Conservation (phyloP, 1,284 basidiomycete species). For the Xerocomus subilludens region DNA sequence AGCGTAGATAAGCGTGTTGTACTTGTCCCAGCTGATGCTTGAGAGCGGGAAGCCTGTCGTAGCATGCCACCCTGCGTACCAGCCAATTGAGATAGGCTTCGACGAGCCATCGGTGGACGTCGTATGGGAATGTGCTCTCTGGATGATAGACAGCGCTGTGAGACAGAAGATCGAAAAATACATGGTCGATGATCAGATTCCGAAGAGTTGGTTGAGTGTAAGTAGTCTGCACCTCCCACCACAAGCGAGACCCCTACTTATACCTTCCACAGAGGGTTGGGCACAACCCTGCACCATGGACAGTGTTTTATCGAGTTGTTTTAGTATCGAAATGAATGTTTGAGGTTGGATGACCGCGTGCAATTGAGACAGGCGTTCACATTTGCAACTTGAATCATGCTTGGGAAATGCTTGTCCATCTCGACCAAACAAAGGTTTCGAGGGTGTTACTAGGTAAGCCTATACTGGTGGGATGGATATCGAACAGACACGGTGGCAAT, state of each 20-base stretch:
- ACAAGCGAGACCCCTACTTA: neutral
- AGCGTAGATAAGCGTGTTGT: conserved; percentile 63
- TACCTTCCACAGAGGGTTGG: neutral
- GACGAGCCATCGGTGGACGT: neutral
- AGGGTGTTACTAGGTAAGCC: too few relatives aligned
- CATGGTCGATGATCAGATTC: conserved; percentile 26
- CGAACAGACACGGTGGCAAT: too few relatives aligned
- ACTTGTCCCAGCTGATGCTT: conserved; percentile 62
- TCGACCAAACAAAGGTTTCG: too few relatives aligned
- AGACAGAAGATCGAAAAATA: conserved; percentile 14
- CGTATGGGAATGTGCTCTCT: conserved; percentile 6
- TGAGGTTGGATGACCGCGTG: neutral
- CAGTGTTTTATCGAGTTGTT: neutral
- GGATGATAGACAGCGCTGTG: conserved; percentile 29
- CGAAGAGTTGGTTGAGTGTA: neutral
- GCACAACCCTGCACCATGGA: neutral
- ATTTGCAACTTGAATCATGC: too few relatives aligned
- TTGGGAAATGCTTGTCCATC: too few relatives aligned
- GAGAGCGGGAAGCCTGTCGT: conserved; percentile 57
- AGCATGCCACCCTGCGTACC: conserved; percentile 59
- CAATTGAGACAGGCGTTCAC: neutral
- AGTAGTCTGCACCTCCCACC: neutral
- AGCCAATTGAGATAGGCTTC: conserved; percentile 41
- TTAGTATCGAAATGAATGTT: neutral
- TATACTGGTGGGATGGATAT: too few relatives aligned